A percentile compares a stretch with the other conserved stretches of the same genome.
Evolutionary conservation across 352 stramenopile species (phyloP).

Genomic region (Stephanocyclus meneghinianus): DNA sequence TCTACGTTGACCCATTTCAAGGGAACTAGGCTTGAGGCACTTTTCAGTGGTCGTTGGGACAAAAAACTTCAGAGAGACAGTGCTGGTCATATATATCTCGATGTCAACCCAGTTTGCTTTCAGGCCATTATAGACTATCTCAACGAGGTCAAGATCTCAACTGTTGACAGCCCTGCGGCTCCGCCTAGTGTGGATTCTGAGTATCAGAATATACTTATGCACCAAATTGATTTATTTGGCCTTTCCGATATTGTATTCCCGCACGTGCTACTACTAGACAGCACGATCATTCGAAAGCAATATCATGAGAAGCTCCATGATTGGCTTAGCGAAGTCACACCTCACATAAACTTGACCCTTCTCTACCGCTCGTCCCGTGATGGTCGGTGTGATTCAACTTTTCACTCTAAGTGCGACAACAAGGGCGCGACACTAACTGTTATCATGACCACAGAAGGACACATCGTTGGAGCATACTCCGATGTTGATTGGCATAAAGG

Average conservation of each 20-base stretch:
- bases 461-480: conserved; percentile 19
- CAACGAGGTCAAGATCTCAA: conserved; percentile 17
- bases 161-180: background rate
- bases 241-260: no score
- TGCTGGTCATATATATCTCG: conserved; percentile 26
- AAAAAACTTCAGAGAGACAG: conserved; percentile 24
- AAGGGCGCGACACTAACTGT: conserved; percentile 14
- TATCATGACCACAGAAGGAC: conserved; percentile 7
- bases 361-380: conserved; percentile 21
- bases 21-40: conserved; percentile 24
- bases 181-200: conserved; percentile 13
- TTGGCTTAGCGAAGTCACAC: conserved; percentile 6
- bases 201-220: conserved; percentile 7
- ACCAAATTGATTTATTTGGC: conserved; percentile 24
- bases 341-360: conserved; percentile 4
- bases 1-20: conserved; percentile 25
- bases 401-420: conserved; percentile 21
- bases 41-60: conserved; percentile 42
- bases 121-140: conserved; percentile 29
- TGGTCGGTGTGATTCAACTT: background rate
- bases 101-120: conserved; percentile 25
- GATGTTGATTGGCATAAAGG: background rate
- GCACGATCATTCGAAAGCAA: conserved; percentile 10
- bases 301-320: background rate
- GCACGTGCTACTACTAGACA: background rate